Conservation (phyloP, 805 yeast genomes). For the Saccharomycopsis javanensis region DNA sequence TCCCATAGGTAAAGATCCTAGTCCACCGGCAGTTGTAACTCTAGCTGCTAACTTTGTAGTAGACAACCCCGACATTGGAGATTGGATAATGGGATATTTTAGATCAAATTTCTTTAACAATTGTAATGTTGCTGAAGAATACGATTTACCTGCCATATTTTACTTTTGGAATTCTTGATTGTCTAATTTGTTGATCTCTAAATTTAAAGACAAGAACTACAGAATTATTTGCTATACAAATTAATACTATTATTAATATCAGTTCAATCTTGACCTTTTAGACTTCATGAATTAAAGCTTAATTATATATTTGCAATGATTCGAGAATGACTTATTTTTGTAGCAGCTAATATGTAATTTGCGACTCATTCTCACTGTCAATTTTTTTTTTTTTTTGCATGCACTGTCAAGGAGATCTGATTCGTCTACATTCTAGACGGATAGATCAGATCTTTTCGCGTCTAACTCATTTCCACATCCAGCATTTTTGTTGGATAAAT, state of each 20-base stretch:
- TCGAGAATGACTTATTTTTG: no score
- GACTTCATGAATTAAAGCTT: no score
- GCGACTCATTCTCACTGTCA: not conserved
- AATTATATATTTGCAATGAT: no score
- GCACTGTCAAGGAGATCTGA: not conserved
- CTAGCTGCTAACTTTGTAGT: constrained; percentile 36
- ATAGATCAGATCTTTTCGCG: not conserved
- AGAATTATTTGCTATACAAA: no score
- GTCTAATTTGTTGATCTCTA: not conserved
- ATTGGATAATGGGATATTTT: constrained; percentile 39
- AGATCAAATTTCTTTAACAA: constrained; percentile 21
- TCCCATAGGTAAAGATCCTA: constrained; percentile 37
- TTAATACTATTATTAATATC: no score
- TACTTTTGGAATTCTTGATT: no score
- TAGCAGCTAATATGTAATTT: no score
- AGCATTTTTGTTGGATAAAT: no score
- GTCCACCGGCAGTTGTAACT: constrained; percentile 35
- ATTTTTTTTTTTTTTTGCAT: not conserved
- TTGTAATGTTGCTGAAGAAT: not conserved
- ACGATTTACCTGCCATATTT: not conserved
- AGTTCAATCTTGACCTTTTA: no score
- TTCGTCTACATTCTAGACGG: not conserved
- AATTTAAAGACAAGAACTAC: no score
- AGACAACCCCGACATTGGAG: constrained; percentile 54
- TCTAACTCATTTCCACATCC: no score